phyloP scores from a whole-genome alignment of 2,329 filamentous ascomycete species.

The Ophiocordyceps camponoti-leonardi region DNA sequence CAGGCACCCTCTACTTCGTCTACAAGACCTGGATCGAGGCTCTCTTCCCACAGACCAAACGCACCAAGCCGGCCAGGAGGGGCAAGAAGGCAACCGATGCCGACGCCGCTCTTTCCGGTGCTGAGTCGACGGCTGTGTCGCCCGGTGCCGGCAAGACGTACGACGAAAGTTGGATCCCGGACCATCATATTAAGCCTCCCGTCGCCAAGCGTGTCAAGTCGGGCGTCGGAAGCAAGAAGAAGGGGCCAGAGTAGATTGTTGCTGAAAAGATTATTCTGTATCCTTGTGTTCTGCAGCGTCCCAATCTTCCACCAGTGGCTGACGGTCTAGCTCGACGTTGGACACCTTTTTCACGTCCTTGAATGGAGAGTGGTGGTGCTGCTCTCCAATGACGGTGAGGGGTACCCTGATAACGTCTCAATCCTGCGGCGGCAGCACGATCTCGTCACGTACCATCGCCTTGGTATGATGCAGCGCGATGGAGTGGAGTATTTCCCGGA shows the following conservation, averaged over 20 bases:
- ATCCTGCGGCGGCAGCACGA: constrained; percentile 66
- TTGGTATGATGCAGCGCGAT: constrained; percentile 81
- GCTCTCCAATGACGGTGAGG: constrained; percentile 79
- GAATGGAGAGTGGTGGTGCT: constrained; percentile 67
- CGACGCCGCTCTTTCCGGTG: constrained; percentile 45
- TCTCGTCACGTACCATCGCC: constrained; percentile 57
- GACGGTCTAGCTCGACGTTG: constrained; percentile 46
- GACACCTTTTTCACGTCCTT: constrained; percentile 56
- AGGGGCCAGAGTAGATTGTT: constrained; percentile 12
- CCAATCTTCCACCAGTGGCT: constrained; percentile 45
- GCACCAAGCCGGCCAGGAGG: constrained; percentile 42
- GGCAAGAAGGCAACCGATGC: constrained; percentile 50
- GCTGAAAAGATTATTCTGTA: no score
- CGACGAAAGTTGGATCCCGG: constrained; percentile 88
- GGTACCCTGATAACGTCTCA: constrained; percentile 78
- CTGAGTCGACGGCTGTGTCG: constrained; percentile 52
- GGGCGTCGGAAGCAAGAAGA: constrained; percentile 27
- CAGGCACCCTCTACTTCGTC: constrained; percentile 78
- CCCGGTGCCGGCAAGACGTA: constrained; percentile 56
- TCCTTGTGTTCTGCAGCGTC: constrained; percentile 42
- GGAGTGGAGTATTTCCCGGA: constrained; percentile 49
- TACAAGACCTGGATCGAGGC: constrained; percentile 97
- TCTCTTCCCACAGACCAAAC: constrained; percentile 83
- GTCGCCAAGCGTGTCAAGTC: constrained; percentile 51
- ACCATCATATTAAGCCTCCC: constrained; percentile 75